Base-by-base conservation (phyloP, 495 filamentous ascomycete species). In the Penicillium goetzii region DNA sequence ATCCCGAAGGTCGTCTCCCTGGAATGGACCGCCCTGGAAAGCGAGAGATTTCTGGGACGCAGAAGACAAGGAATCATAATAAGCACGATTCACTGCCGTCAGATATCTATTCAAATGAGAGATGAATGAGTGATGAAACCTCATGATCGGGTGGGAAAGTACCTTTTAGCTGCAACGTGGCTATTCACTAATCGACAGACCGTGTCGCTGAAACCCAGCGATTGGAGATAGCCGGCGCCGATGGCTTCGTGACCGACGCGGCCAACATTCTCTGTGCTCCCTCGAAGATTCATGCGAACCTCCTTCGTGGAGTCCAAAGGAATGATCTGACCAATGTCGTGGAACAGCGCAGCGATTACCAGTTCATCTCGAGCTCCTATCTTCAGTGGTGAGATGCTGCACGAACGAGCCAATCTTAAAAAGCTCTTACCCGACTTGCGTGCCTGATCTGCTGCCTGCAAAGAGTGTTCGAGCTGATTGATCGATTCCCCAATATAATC, bases 111-210 rank as follows among this genome's bases (percentile, higher is more conserved):
- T 12, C 1, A n/a, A 11, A 21, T 4, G 21, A 56, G 6, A 57
- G 15, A 12, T 23, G 28, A 11, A 49, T 34, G 3, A n/a, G 30
- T 15, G 55, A 9, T 9, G 28, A 33, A 19, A 2, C 1, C 11
- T 14, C 11, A 12, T 9, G 23, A 14, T 2, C 4, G 7, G 17
- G 12, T 6, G 15, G 21, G n/a, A 4, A 63, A 52, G 47, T 78
- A 81, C 69, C 80, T 63, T 63, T 80, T 83, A 0, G 80, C 79
- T 6, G 74, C 73, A 47, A 82, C 80, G 71, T 82, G 80, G 32
- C 76, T 74, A 6, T 72, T 75, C 0, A 82, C 80, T 8, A 83
- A 56, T 12, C 63, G 71, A 30, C 70, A 72, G 0, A 82, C 76
- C 40, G 67, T 73, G 14, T 73, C 68, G 15, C 74, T 72, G 60